Base-by-base conservation (phyloP, 805 yeast genomes). In the Helenozyma baotianmanensis region DNA sequence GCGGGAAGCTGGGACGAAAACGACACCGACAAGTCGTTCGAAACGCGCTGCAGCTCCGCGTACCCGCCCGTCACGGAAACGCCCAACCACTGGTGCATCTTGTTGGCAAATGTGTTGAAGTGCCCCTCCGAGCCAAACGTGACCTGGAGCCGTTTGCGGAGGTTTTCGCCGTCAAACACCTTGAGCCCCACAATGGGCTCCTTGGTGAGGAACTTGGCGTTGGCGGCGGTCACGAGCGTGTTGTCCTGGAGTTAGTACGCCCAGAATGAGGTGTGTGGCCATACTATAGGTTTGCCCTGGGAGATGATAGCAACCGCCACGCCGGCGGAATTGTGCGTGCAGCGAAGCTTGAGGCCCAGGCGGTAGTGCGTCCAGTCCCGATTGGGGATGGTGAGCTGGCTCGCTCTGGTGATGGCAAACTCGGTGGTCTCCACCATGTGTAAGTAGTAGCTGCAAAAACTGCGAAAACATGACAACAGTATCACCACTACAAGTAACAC, bases 281-380 rank as follows among this genome's bases (percentile, higher is more conserved):
- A n/a, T 46, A 46, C 50, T 9, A 46, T 46, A 8, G 42, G 30
- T 27, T 33, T 42, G 9, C 50, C 50, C 22, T 46, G 50, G 2
- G 48, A 44, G 3, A 46, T 12, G 2, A 46, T 34, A 2, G 38
- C 38, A 12, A 46, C 23, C 11, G 45, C 26, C 2, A 46, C 42
- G 2, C 45, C 43, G 2, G 38, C 29, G 6, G 37, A 30, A 27
- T 21, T 29, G 14, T 19, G 25, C n/a, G 39, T 30, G 14, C 48
- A 44, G 10, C 45, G 35, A 16, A 46, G 34, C 24, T 45, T 40
- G 23, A 46, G 34, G 8, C 50, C 50, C 50, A 46, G 48, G 23
- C 50, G 44, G 24, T 44, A 46, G 23, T 46, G 50, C 7, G 48
- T 44, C 50, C 50, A 46, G 25, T 46, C 50, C 14, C 34, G 36